Evolutionary conservation across 169 alveolate genomes (phyloP), one percentile per base, ranked within the genome.

Genomic region (Neospora caninum): DNA sequence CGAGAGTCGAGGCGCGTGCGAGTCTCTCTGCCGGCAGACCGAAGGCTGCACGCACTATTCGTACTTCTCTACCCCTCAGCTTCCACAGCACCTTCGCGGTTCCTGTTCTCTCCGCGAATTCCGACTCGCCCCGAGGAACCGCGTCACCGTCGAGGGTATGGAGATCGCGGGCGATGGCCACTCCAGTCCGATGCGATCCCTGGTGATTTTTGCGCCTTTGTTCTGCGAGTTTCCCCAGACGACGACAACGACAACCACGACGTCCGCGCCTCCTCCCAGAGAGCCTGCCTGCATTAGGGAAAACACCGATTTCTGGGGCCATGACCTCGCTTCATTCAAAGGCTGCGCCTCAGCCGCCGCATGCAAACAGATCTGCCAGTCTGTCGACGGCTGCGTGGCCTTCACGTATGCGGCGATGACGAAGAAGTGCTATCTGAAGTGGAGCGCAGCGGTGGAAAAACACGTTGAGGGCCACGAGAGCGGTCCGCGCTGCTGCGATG

Each of bases 281-380:
- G 45, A 78, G 20, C 1, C 18, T 13, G 4, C n/a, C 6, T 82
- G 89, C 67, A 29, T 6, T 22, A 20, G 41, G 67, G 22, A 38
- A 38, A 43, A 82, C 36, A 42, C 64, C 25, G 89, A 82, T 29
- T 82, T 41, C 89, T 82, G 89, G 89, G 89, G 89, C 89, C 41
- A 43, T 9, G 89, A 82, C 25, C 89, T 82, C 41, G 89, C 67
- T 6, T 82, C 89, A 36, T 42, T 82, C 41, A 38, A 36, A 25
- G 36, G 67, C 69, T 82, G 89, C 38, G 38, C 7, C 25, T 41
- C 89, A 64, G 29, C 41, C 53, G 67, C 0, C n/a, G 67, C 64
- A 16, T 82, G 89, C 64, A 64, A 43, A 29, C 43, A 20, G 69
- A 29, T 42, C 2, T 82, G 89, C 25, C 27, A 39, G 36, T 7